Base-by-base conservation (phyloP, 192 early-diverging fungal genomes). In the Lobosporangium transversale region DNA sequence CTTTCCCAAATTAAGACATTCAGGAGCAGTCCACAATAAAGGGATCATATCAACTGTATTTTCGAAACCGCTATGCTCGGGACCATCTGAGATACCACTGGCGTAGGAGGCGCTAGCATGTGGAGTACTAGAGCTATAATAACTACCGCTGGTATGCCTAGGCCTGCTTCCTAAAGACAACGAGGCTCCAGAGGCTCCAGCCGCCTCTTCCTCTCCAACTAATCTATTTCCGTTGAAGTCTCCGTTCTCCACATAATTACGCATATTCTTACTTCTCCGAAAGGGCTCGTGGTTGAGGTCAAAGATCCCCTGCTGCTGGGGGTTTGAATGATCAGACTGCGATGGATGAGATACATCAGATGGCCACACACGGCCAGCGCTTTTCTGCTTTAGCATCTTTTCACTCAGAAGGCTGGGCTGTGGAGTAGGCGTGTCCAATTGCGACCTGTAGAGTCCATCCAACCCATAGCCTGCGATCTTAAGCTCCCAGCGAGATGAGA, bases 401-500 rank as follows among this genome's bases (percentile, higher is more conserved):
- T 60, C 58, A 47, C 27, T 60, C 2, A 43, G 36, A 9, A 43
- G 33, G 26, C 24, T 50, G 11, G 53, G 4, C 32, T 44, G 50
- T 0, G 43, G 29, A 15, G 44, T 18, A 11, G 21, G 29, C 8
- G 15, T 15, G 7, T 59, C 74, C 15, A 53, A 21, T 45, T 80
- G 79, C 1, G 74, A 62, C 29, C 55, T 26, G 32, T 62, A 76
- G n/a, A 83, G 40, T 20, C 59, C 68, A 33, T 75, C 45, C 12
- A 83, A 49, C 17, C 82, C 82, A 57, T 80, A 83, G 7, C 80
- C 80, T 10, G 73, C 45, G 31, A 83, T 79, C 62, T 80, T 83
- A 24, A 83, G 58, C 29, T 83, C 82, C 82, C 82, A 83, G 18
- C 75, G 45, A 0, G 68, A 70, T 11, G 82, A 74, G 44, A 83